phyloP scores from a whole-genome alignment of 2,329 filamentous ascomycete species.

The Epichloe coenophiala region DNA sequence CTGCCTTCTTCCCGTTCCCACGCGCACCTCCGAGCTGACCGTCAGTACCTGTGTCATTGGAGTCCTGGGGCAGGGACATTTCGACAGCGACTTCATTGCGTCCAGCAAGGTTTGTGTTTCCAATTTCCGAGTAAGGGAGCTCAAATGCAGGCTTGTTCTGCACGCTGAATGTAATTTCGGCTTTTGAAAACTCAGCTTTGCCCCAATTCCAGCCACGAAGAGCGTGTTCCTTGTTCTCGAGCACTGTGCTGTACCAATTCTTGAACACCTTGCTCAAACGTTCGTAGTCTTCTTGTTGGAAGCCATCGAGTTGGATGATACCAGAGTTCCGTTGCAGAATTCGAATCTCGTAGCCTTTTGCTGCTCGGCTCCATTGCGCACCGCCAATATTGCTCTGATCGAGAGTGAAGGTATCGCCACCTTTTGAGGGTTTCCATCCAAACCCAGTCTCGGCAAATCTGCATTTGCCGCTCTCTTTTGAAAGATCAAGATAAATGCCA shows the following conservation, averaged over 20 bases:
- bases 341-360: slow-evolving; percentile 88
- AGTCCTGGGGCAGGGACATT: slow-evolving; percentile 64
- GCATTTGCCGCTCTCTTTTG: slow-evolving; percentile 79
- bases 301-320: slow-evolving; percentile 88
- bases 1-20: slow-evolving; percentile 75
- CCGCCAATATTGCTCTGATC: slow-evolving; percentile 73
- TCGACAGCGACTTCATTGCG: slow-evolving; percentile 97
- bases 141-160: slow-evolving; percentile 95
- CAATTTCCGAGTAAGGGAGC: slow-evolving; percentile 92
- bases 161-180: slow-evolving; percentile 91
- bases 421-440: slow-evolving; percentile 83
- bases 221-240: slow-evolving; percentile 89
- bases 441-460: slow-evolving; percentile 88
- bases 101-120: slow-evolving; percentile 92
- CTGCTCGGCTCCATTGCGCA: slow-evolving; percentile 89
- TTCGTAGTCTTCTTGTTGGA: slow-evolving; percentile 88
- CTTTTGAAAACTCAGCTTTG: slow-evolving; percentile 91
- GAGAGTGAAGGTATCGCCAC: slow-evolving; percentile 86
- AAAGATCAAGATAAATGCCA: slow-evolving; percentile 95
- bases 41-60: slow-evolving; percentile 59
- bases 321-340: slow-evolving; percentile 73
- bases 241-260: slow-evolving; percentile 89
- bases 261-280: slow-evolving; percentile 88
- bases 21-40: slow-evolving; percentile 59
- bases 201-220: slow-evolving; percentile 98